A percentile compares a stretch with the other conserved stretches of the same genome.
Conservation (phyloP, 148 eudicot species). For the Rhododendron ovatum region DNA sequence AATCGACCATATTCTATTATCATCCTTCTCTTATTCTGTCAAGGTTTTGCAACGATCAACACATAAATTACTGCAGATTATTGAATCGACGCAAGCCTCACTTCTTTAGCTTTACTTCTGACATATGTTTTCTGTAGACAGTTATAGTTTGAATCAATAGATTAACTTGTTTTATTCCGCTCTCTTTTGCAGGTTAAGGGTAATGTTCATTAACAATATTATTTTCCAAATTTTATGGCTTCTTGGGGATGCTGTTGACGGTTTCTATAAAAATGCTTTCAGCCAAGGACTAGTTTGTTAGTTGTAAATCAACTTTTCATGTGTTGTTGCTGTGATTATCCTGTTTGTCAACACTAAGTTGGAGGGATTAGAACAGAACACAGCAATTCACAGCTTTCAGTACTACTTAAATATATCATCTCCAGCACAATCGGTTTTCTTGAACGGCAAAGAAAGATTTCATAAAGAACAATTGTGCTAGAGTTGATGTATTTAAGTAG, state of each 20-base stretch:
- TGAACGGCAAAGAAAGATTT: background rate
- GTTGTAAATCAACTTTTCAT: background rate
- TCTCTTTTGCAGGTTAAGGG: background rate
- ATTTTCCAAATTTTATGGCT: background rate
- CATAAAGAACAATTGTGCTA: no score
- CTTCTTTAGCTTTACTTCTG: background rate
- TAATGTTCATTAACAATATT: background rate
- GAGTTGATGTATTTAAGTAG: no score
- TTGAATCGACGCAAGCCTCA: background rate
- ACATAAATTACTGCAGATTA: background rate
- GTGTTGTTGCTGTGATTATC: background rate
- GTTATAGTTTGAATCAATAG: background rate
- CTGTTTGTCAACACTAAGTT: background rate
- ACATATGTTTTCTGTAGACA: background rate
- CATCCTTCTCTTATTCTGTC: background rate
- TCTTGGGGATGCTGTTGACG: constrained; percentile 12
- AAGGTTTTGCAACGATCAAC: background rate
- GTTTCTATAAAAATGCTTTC: background rate
- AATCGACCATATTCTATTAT: background rate
- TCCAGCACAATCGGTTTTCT: background rate
- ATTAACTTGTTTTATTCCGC: background rate
- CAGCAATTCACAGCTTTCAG: background rate
- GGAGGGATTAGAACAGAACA: background rate
- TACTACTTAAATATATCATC: background rate
- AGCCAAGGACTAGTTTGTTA: background rate